Percentiles rank a stretch among this genome's conserved stretches.
These are phyloP conservation scores for Musa itinerans DNA, from an alignment of 176 grass and related monocot genomes.

Conservation along the genomic window DNA sequence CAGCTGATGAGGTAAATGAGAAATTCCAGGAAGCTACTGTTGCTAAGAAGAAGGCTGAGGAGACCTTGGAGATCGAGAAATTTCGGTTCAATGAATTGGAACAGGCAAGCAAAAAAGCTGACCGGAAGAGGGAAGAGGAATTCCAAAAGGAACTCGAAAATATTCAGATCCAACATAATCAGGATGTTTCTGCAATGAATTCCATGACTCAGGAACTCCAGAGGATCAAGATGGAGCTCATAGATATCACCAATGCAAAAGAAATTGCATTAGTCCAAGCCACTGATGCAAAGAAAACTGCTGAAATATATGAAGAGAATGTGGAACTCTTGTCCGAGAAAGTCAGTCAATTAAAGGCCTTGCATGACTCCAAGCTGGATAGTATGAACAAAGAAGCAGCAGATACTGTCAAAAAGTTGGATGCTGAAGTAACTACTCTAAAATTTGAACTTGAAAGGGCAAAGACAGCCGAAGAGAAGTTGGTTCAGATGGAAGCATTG, in stretches of 20 bases:
- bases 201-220: conserved; percentile 57
- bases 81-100: conserved; percentile 67
- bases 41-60: conserved; percentile 71
- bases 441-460: conserved; percentile 58
- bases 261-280: conserved; percentile 45
- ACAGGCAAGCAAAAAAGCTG: conserved; percentile 48
- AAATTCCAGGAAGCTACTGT: conserved; percentile 71
- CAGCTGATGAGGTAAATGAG: conserved; percentile 48
- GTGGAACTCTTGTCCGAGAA: conserved; percentile 50
- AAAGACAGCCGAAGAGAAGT: conserved; percentile 38
- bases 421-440: conserved; percentile 40
- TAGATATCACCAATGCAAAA: conserved; percentile 41
- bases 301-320: conserved; percentile 58
- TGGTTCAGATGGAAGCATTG: conserved; percentile 39
- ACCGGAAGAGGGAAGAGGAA: conserved; percentile 58
- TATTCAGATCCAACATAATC: conserved; percentile 37
- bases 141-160: conserved; percentile 65
- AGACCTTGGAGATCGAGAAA: conserved; percentile 71
- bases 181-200: conserved; percentile 44
- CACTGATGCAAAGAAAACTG: conserved; percentile 62
- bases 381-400: conserved; percentile 48
- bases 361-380: conserved; percentile 56
- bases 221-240: conserved; percentile 45
- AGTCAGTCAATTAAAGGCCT: conserved; percentile 41
- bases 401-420: conserved; percentile 43